phyloP scores from a whole-genome alignment of 1,139 yeast species.

The Geotrichum australiense region DNA sequence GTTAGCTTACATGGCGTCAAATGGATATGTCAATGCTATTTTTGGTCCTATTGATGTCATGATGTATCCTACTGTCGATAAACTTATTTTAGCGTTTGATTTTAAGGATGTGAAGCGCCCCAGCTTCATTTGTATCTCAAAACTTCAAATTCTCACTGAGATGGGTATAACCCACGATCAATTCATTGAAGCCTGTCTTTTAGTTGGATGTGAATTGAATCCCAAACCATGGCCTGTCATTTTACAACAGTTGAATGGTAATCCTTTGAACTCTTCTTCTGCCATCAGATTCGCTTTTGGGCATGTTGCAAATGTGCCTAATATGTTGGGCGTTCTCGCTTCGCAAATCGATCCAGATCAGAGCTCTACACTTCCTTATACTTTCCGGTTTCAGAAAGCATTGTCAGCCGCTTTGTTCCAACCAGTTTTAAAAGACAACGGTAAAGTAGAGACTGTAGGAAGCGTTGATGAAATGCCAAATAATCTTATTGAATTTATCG shows the following conservation, averaged over 20 bases:
- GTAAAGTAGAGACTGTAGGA: conserved; percentile 56
- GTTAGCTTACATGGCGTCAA: conserved; percentile 53
- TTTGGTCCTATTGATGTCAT: conserved; percentile 81
- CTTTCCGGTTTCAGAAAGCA: conserved; percentile 46
- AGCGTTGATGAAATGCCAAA: conserved; percentile 49
- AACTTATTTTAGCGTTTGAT: conserved; percentile 53
- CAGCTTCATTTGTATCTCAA: conserved; percentile 57
- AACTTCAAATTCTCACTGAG: conserved; percentile 51
- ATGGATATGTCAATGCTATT: conserved; percentile 58
- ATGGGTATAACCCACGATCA: conserved; percentile 54
- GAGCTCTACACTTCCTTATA: conserved; percentile 23
- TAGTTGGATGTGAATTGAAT: conserved; percentile 69
- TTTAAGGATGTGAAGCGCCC: conserved; percentile 62
- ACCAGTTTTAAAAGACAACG: conserved; percentile 67
- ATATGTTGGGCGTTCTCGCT: conserved; percentile 36
- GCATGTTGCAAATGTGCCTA: conserved; percentile 20
- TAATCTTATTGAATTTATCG: conserved; percentile 75
- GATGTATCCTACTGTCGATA: conserved; percentile 55
- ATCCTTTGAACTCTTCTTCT: conserved; percentile 27
- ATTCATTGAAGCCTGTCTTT: conserved; percentile 62
- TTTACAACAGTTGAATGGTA: conserved; percentile 35
- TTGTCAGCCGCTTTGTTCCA: conserved; percentile 47
- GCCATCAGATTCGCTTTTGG: conserved; percentile 15
- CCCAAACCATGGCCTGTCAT: conserved; percentile 54
- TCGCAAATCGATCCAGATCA: conserved; percentile 29